Evolutionary conservation across 257 asterid genomes (phyloP), one percentile per base, ranked within the genome.

Genomic region (Solanum pimpinellifolium): DNA sequence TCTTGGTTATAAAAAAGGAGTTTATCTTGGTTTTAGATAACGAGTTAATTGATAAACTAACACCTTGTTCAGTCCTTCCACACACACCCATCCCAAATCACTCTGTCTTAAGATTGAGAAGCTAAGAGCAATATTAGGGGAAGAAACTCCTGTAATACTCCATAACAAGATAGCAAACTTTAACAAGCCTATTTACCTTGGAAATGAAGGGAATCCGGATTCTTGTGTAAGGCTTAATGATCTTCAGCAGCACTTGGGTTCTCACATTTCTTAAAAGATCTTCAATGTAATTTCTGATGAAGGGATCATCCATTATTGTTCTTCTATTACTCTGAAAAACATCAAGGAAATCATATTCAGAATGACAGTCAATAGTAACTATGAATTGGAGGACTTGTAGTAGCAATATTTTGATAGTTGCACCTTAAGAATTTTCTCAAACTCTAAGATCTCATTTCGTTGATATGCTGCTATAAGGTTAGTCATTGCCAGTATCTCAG

Each of bases 231-330:
- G 99, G 99, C 93, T 95, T 97, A 65, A 97, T 97, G 90, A 97
- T 98, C 93, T 96, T 97, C 44, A 97, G 97, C 94, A 97, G 89
- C 91, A 97, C 99, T 87, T 96, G 99, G 39, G 99, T 97, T 88
- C 99, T 93, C 89, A 97, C 98, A 88, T 97, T 97, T 93, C 94
- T 97, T 86, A 97, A 91, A 88, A 97, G 99, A 93, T 97, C 99
- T 93, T 97, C 99, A 88, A 97, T 96, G 93, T 97, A 97, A 88
- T 95, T 97, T 83, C 99, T 91, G 85, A 97, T 97, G 88, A 97
- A 97, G 29, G 94, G 98, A 90, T 97, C 99, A 87, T 97, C 99
- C 99, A 97, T 97, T 90, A 97, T 97, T 11, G 98, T 97, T 91
- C 97, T 96, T 88, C 99, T 92, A 91, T 97, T 97, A 91, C 98